A percentile compares a stretch with the other conserved stretches of the same genome.
These are phyloP conservation scores for Fusarium camptoceras DNA, from an alignment of 2,329 filamentous ascomycete genomes.

Conservation along the genomic window DNA sequence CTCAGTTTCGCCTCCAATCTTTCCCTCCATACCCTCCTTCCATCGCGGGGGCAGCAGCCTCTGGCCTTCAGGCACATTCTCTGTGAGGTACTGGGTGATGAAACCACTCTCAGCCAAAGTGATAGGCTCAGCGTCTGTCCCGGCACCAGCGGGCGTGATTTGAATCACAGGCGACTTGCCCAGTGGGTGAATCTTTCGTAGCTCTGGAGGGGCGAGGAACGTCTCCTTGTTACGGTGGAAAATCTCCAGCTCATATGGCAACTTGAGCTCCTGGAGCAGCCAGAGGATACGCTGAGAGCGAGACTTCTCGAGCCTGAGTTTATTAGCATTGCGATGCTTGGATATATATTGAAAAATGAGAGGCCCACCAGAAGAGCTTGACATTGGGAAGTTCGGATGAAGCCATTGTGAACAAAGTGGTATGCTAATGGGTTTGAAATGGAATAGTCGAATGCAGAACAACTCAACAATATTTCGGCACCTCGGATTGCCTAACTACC, in stretches of 20 bases:
- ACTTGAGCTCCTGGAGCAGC: constrained; percentile 84
- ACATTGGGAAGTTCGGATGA: constrained; percentile 61
- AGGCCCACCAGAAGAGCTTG: constrained; percentile 71
- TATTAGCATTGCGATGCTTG: neutral
- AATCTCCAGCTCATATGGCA: constrained; percentile 82
- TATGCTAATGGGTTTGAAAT: neutral
- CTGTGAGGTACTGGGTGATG: constrained; percentile 84
- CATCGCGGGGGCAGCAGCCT: constrained; percentile 65
- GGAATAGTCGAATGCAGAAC: neutral
- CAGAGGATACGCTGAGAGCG: constrained; percentile 86
- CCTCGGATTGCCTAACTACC: neutral
- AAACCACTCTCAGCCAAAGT: constrained; percentile 85
- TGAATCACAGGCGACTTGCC: constrained; percentile 87
- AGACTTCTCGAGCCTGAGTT: constrained; percentile 81
- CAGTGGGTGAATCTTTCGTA: constrained; percentile 83
- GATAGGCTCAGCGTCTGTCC: constrained; percentile 54
- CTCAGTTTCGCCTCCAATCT: constrained; percentile 70
- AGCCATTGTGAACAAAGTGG: constrained; percentile 35
- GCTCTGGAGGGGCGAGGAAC: constrained; percentile 77
- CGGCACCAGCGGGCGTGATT: constrained; percentile 61
- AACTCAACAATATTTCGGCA: neutral
- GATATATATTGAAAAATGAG: neutral
- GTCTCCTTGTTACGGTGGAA: constrained; percentile 76
- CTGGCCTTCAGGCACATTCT: constrained; percentile 64
- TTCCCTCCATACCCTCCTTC: constrained; percentile 68